Evolutionary conservation across 1,284 basidiomycete species (phyloP), one percentile per base, ranked within the genome.

Genomic region (Sparassis latifolia): DNA sequence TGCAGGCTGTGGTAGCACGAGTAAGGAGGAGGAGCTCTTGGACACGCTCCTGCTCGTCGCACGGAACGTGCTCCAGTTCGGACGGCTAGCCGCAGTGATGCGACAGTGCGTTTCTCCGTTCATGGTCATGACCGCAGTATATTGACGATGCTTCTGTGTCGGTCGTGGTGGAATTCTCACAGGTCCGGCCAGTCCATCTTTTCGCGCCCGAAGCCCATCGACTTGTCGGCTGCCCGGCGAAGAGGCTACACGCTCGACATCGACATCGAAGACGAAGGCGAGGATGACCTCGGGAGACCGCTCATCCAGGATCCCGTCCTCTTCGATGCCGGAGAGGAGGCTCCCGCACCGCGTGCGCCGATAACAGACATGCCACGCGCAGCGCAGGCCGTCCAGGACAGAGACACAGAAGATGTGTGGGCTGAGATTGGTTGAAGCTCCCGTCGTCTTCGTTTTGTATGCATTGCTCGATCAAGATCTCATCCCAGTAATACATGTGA

Each of bases 131-230:
- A 7, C 7, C 35, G n/a, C 7, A 38, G 7, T 38, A 9, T 38
- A 38, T 55, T 39, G 31, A 43, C 50, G 38, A 32, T 48, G 37
- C 44, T 45, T 54, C n/a, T 33, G 9, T 47, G 38, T 50, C 56
- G 40, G 40, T 37, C 12, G 33, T 28, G 28, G 9, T 37, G 33
- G 6, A 12, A 33, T 10, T 6, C 10, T 30, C 35, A 41, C 59
- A 94, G 93, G 70, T 96, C 92, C 47, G 94, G 94, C 0, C 92
- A 95, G 62, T 95, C 92, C 1, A 90, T 97, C 60, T 92, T 97
- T 68, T 85, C 91, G 28, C 83, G 86, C 45, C 92, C 94, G 5
- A 92, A 88, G 61, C 91, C 92, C 0, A 97, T 97, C 62, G 93
- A 97, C 65, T 84, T 97, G 68, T 74, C 82, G 67, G 71, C 84